phyloP scores from a whole-genome alignment of 768 basidiomycete species.

The Lactifluus piperatus region DNA sequence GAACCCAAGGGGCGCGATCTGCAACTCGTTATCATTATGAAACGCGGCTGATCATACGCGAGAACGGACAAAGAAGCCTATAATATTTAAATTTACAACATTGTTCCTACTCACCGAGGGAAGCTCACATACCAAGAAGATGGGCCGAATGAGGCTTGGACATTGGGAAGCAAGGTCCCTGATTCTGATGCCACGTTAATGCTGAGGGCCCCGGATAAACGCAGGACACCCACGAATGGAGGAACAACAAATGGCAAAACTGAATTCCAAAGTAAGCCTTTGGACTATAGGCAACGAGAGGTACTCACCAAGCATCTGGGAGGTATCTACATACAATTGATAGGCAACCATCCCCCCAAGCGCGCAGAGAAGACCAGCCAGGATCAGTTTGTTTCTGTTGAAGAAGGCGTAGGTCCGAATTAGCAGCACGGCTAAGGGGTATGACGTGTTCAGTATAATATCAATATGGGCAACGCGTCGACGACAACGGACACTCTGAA shows the following conservation, averaged over 20 bases:
- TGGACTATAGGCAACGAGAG: not conserved
- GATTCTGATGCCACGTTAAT: constrained; percentile 27
- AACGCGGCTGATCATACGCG: not conserved
- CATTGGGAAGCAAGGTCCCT: constrained; percentile 70
- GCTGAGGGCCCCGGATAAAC: not conserved
- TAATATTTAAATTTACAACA: constrained; percentile 24
- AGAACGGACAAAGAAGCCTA: constrained; percentile 30
- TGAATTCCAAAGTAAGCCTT: constrained; percentile 1
- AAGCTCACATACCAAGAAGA: constrained; percentile 48
- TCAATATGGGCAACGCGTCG: not conserved
- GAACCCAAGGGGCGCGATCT: constrained; percentile 77
- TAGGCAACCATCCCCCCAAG: constrained; percentile 70
- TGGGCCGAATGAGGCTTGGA: constrained; percentile 80
- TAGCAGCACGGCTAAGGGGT: constrained; percentile 53
- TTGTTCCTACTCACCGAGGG: not conserved
- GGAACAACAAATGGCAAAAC: constrained; percentile 53
- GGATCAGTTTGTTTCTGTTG: constrained; percentile 63
- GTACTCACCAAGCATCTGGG: constrained; percentile 64
- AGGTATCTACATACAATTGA: constrained; percentile 71
- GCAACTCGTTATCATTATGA: constrained; percentile 10
- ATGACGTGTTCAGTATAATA: constrained; percentile 7
- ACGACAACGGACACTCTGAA: constrained; percentile 50
- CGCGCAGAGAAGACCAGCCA: constrained; percentile 54
- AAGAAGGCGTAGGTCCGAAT: constrained; percentile 85
- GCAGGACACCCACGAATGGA: constrained; percentile 39